These are phyloP conservation scores for Chrysanthemum makinoi DNA, from an alignment of 129 eudicot species.

Conservation along the genomic window DNA sequence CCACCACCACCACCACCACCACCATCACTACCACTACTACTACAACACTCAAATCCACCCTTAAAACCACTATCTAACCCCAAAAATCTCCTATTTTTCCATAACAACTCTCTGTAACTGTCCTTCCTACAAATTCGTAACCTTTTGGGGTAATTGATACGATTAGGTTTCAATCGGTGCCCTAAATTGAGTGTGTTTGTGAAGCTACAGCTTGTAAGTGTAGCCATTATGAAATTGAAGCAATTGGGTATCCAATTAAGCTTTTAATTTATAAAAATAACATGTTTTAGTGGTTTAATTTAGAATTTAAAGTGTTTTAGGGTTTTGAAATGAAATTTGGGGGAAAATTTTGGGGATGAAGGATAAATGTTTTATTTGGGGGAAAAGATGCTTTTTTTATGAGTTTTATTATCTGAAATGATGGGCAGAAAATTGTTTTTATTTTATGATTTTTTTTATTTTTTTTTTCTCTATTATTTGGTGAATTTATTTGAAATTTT, in stretches of 20 bases:
- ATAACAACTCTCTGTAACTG: conserved; percentile 27
- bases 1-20: conserved; percentile 30
- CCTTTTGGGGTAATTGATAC: conserved; percentile 6
- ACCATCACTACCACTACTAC: conserved; percentile 27
- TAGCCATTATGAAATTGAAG: conserved; percentile 26
- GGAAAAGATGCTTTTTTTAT: neutral
- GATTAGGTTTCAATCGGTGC: conserved; percentile 30
- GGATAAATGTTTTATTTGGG: conserved; percentile 21
- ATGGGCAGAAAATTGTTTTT: too few relatives aligned
- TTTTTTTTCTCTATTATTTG: too few relatives aligned
- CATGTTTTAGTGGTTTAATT: too few relatives aligned
- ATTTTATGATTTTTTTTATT: too few relatives aligned
- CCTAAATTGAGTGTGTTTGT: conserved; percentile 36
- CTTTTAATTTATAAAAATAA: too few relatives aligned
- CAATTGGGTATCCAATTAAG: too few relatives aligned
- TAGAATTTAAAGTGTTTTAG: too few relatives aligned
- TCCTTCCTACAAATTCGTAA: conserved; percentile 20
- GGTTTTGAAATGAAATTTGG: conserved; percentile 13
- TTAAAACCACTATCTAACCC: conserved; percentile 29
- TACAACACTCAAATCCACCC: conserved; percentile 43
- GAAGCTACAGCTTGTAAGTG: conserved; percentile 46
- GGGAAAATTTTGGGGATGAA: conserved; percentile 24
- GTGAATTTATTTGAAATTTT: too few relatives aligned
- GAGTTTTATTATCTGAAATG: too few relatives aligned
- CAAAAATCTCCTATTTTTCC: conserved; percentile 18